Percentiles rank a stretch among this genome's conserved stretches.
phyloP scores from a whole-genome alignment of 2,329 filamentous ascomycete species.

The Botrytis fragariae region DNA sequence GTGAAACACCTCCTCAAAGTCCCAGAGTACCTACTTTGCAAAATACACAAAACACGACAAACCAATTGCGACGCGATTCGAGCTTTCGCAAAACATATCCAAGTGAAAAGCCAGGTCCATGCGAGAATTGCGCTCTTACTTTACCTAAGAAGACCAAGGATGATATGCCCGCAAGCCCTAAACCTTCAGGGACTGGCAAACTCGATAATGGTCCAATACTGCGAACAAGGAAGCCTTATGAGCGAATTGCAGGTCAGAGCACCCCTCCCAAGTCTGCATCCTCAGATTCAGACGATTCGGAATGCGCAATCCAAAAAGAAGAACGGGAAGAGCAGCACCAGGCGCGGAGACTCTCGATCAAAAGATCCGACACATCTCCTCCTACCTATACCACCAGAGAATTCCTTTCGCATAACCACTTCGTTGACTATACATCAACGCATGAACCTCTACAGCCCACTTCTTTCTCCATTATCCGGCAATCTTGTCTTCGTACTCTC shows the following conservation, averaged over 20 bases:
- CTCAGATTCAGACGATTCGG: slow-evolving; percentile 34
- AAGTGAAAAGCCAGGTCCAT: slow-evolving; percentile 62
- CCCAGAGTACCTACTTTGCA: slow-evolving; percentile 46
- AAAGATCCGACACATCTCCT: slow-evolving; percentile 30
- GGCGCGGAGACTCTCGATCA: slow-evolving; percentile 13
- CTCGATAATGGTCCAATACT: slow-evolving; percentile 50
- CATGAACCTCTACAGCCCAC: slow-evolving; percentile 60
- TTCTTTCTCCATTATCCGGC: slow-evolving; percentile 66
- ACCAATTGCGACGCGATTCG: slow-evolving; percentile 50
- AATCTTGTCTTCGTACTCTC: slow-evolving; percentile 63
- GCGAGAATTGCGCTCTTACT: slow-evolving; percentile 67
- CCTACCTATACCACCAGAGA: slow-evolving; percentile 42
- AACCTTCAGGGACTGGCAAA: slow-evolving; percentile 13
- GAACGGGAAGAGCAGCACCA: slow-evolving; percentile 25
- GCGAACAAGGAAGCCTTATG: slow-evolving; percentile 59
- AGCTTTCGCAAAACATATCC: slow-evolving; percentile 63
- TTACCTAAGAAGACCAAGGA: slow-evolving; percentile 50
- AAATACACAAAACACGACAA: slow-evolving; percentile 28
- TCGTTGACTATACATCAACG: slow-evolving; percentile 65
- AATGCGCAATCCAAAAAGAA: slow-evolving; percentile 28
- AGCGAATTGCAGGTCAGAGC: slow-evolving; percentile 48
- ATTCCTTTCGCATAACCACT: slow-evolving; percentile 57
- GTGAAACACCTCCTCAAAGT: slow-evolving; percentile 59
- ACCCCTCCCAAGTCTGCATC: slow-evolving; percentile 35
- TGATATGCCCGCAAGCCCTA: slow-evolving; percentile 22